Conservation (phyloP, 495 filamentous ascomycete genomes). For the Penicillium arizonense region DNA sequence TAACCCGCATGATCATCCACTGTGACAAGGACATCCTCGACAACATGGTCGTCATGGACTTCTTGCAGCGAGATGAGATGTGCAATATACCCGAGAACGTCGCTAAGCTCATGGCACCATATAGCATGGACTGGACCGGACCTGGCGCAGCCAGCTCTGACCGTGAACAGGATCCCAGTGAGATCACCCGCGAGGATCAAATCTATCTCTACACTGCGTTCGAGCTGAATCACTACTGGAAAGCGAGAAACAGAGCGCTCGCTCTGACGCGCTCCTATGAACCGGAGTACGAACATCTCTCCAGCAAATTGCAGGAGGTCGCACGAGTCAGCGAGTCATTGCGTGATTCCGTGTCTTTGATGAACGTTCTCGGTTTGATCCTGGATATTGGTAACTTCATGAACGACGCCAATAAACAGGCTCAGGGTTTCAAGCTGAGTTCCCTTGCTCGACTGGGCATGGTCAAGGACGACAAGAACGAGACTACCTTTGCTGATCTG, state of each 20-base stretch:
- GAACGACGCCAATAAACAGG: constrained; percentile 99
- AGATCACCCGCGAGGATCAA: constrained; percentile 92
- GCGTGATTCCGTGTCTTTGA: constrained; percentile 84
- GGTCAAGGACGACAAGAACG: constrained; percentile 99
- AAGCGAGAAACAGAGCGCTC: constrained; percentile 90
- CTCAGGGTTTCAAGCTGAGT: constrained; percentile 94
- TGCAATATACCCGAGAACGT: constrained; percentile 89
- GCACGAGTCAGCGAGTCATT: constrained; percentile 85
- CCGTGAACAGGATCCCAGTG: constrained; percentile 81
- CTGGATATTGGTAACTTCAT: constrained; percentile 99
- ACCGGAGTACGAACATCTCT: constrained; percentile 87
- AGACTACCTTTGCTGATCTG: constrained; percentile 91
- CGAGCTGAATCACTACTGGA: constrained; percentile 98
- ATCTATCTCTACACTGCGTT: constrained; percentile 91
- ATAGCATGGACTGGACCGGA: constrained; percentile 94
- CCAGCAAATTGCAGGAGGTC: constrained; percentile 74
- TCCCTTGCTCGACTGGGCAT: constrained; percentile 92
- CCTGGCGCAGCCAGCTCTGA: constrained; percentile 75
- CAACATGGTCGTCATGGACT: constrained; percentile 95
- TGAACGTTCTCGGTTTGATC: constrained; percentile 94
- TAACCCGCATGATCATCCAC: constrained; percentile 91
- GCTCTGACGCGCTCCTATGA: constrained; percentile 83
- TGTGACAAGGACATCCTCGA: constrained; percentile 91
- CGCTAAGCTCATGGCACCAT: constrained; percentile 87
- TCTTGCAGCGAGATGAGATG: constrained; percentile 87